These are phyloP conservation scores for Aphanomyces stellatus DNA, from an alignment of 352 stramenopile genomes.

Conservation along the genomic window DNA sequence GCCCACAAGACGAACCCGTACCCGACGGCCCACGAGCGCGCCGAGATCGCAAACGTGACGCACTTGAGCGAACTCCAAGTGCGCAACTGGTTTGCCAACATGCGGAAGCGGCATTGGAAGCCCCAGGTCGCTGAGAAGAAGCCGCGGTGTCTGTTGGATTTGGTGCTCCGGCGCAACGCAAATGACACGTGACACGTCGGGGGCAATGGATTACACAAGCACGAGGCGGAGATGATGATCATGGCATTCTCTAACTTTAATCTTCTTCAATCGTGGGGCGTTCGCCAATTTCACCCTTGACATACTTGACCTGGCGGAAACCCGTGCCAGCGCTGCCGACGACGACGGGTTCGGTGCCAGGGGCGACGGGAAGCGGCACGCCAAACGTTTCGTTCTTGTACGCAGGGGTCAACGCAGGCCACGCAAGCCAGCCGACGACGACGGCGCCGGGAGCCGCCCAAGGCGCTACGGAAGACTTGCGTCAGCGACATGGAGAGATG, in stretches of 20 bases:
- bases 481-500: too few relatives aligned
- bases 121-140: slow-evolving; percentile 40
- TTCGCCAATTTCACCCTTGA: slow-evolving; percentile 62
- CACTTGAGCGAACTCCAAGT: slow-evolving; percentile 73
- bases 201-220: neutral
- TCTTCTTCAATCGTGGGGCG: slow-evolving; percentile 63
- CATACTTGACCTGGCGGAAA: slow-evolving; percentile 70
- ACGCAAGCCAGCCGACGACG: slow-evolving; percentile 55
- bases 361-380: slow-evolving; percentile 28
- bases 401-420: slow-evolving; percentile 49
- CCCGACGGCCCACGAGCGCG: slow-evolving; percentile 49
- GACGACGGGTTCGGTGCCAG: slow-evolving; percentile 21
- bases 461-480: slow-evolving; percentile 22
- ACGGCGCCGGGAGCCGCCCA: slow-evolving; percentile 47
- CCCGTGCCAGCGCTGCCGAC: slow-evolving; percentile 35
- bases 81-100: slow-evolving; percentile 85
- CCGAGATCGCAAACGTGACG: slow-evolving; percentile 56
- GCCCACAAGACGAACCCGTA: slow-evolving; percentile 81
- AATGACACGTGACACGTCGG: too few relatives aligned
- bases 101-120: slow-evolving; percentile 85
- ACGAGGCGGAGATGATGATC: too few relatives aligned
- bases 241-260: slow-evolving; percentile 3
- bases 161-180: slow-evolving; percentile 43
- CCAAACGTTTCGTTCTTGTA: slow-evolving; percentile 77
- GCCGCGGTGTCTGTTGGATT: slow-evolving; percentile 65